Percentiles rank a stretch among this genome's conserved stretches.
Evolutionary conservation across 441 rosid genomes (phyloP).

Genomic region (Raphanus hybrid): DNA sequence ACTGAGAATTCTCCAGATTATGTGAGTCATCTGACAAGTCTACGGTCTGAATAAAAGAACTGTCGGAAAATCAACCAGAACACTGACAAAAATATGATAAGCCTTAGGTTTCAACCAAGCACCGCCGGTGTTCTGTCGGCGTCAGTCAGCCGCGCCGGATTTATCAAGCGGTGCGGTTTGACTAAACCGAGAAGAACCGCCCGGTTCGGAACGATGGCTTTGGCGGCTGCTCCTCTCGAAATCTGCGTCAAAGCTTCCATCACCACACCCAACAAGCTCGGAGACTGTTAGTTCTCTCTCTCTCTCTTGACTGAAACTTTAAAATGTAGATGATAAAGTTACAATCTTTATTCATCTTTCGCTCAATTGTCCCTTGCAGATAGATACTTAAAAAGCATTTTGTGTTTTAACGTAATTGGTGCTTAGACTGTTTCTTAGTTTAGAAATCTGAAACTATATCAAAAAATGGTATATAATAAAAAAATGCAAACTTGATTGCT

Average conservation of each 20-base stretch:
- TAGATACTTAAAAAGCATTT: not conserved
- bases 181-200: conserved; percentile 23
- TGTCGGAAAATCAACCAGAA: not conserved
- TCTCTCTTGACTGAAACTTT: not conserved
- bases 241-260: conserved; percentile 86
- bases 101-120: conserved; percentile 34
- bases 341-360: not conserved
- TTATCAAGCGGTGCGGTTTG: conserved; percentile 22
- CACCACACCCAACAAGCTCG: conserved; percentile 68
- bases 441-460: not conserved
- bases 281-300: conserved; percentile 69
- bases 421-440: conserved; percentile 7
- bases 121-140: conserved; percentile 50
- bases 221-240: conserved; percentile 64
- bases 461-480: no score
- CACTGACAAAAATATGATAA: conserved; percentile 44
- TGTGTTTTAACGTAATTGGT: not conserved
- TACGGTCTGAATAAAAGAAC: not conserved
- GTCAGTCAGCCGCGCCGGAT: conserved; percentile 45
- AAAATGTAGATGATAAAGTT: conserved; percentile 30
- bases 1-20: conserved; percentile 23
- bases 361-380: not conserved
- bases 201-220: conserved; percentile 40
- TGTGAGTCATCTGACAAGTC: conserved; percentile 4
- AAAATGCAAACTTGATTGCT: not conserved